Conservation (phyloP, 495 filamentous ascomycete species). For the Neurospora africana region DNA sequence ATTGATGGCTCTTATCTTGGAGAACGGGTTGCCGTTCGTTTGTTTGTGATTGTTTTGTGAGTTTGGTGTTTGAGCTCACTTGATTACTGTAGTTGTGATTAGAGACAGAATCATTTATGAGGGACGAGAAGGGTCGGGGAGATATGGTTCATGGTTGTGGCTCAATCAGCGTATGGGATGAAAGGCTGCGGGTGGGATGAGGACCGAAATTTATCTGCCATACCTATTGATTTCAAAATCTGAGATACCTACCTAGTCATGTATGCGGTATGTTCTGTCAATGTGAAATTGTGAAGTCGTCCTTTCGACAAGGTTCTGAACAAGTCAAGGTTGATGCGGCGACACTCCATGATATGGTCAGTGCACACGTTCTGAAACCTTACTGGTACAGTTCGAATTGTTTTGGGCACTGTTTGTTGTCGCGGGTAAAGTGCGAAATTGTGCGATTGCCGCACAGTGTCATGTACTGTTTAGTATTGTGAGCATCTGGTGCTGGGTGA, state of each 20-base stretch:
- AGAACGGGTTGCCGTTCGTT: neutral
- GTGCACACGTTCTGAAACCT: neutral
- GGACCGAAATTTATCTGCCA: neutral
- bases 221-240: neutral
- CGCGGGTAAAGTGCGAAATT: neutral
- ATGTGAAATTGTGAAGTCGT: neutral
- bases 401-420: neutral
- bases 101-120: neutral
- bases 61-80: neutral
- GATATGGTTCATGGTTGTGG: neutral
- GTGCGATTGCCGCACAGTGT: neutral
- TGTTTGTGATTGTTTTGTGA: neutral
- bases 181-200: neutral
- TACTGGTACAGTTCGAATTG: neutral
- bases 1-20: neutral
- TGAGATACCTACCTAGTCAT: neutral
- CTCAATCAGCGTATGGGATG: neutral
- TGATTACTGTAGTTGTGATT: neutral
- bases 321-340: neutral
- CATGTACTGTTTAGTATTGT: neutral
- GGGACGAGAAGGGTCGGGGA: neutral
- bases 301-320: neutral
- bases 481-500: neutral
- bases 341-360: neutral
- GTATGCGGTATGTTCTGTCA: neutral